Percentiles rank a stretch among this genome's conserved stretches.
phyloP scores from a whole-genome alignment of 257 asterid species.

The Voacanga thouarsii region DNA sequence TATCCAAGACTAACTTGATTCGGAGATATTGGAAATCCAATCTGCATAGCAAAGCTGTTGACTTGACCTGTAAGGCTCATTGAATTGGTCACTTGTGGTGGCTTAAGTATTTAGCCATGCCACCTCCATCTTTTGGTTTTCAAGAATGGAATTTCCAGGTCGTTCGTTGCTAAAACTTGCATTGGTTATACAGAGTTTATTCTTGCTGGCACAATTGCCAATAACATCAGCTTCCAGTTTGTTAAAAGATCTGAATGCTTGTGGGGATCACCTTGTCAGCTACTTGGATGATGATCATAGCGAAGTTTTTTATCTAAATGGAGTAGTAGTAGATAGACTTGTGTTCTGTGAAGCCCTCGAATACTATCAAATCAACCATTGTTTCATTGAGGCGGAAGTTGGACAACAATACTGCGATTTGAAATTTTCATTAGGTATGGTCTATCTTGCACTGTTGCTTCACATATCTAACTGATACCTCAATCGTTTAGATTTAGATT shows the following conservation, averaged over 20 bases:
- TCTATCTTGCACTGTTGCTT: constrained; percentile 6
- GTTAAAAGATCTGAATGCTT: constrained; percentile 36
- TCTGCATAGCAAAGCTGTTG: constrained; percentile 14
- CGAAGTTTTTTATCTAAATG: constrained; percentile 56
- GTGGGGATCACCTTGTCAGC: constrained; percentile 52
- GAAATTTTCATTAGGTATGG: constrained; percentile 49
- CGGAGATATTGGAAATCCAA: not conserved
- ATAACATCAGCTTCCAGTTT: constrained; percentile 40
- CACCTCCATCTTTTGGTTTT: constrained; percentile 19
- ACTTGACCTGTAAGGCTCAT: constrained; percentile 22
- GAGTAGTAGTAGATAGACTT: constrained; percentile 50
- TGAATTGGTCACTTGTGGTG: constrained; percentile 26
- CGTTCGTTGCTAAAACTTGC: constrained; percentile 33
- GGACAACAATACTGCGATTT: constrained; percentile 41
- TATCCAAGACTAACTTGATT: not conserved
- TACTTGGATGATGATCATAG: constrained; percentile 36
- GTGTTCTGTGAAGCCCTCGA: constrained; percentile 58
- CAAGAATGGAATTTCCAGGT: constrained; percentile 32
- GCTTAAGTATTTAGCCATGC: constrained; percentile 33
- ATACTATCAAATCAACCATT: constrained; percentile 35
- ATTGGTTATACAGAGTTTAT: constrained; percentile 32
- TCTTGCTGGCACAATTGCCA: constrained; percentile 42
- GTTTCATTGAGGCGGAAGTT: constrained; percentile 33
- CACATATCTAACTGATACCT: not conserved
- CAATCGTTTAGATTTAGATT: constrained; percentile 6